phyloP scores from a whole-genome alignment of 208 protist genomes.

The Crithidia sp. region DNA sequence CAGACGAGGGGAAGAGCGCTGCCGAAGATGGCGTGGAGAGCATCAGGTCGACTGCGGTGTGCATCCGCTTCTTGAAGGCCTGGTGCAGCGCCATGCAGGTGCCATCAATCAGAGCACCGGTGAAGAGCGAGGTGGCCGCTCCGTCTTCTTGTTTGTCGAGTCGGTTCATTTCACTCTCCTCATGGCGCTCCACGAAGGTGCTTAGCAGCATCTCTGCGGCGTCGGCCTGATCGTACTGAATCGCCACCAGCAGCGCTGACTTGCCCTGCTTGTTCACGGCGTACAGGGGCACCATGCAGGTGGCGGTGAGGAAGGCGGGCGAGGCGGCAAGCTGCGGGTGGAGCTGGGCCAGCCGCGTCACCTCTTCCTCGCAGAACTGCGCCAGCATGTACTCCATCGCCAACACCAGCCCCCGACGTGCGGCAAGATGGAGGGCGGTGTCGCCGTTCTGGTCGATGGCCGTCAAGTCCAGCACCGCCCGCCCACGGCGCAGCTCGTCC shows the following conservation, averaged over 20 bases:
- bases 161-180: neutral
- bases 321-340: constrained; percentile 19
- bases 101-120: constrained; percentile 68
- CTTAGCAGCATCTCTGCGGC: constrained; percentile 71
- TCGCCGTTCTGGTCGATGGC: constrained; percentile 71
- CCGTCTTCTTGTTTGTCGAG: neutral
- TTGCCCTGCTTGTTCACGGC: constrained; percentile 64
- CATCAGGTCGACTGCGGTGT: constrained; percentile 66
- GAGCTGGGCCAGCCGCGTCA: constrained; percentile 37
- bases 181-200: constrained; percentile 30
- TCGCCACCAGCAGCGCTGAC: constrained; percentile 72
- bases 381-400: constrained; percentile 83
- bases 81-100: constrained; percentile 69
- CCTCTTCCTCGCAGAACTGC: constrained; percentile 78
- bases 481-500: constrained; percentile 67
- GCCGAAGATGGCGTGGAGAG: constrained; percentile 39
- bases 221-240: constrained; percentile 57
- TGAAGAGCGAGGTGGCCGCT: constrained; percentile 13
- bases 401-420: constrained; percentile 46
- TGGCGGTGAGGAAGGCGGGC: constrained; percentile 13
- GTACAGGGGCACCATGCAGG: constrained; percentile 33
- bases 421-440: constrained; percentile 73
- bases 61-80: constrained; percentile 53
- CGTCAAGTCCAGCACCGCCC: constrained; percentile 62
- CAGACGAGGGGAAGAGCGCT: constrained; percentile 34